phyloP scores from a whole-genome alignment of 441 rosid genomes.

The Pelargonium australe region DNA sequence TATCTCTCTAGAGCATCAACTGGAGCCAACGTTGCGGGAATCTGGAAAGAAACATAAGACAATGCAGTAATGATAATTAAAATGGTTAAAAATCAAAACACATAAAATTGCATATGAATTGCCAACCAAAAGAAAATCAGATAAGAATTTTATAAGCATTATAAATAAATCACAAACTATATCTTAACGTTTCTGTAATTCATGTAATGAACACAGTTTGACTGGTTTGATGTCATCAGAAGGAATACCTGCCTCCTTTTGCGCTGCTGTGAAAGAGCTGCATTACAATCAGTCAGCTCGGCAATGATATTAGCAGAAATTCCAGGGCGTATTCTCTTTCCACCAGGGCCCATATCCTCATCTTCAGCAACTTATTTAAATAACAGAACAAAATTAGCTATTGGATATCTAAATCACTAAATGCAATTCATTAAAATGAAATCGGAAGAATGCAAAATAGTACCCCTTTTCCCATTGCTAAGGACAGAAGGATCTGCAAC shows the following conservation, averaged over 20 bases:
- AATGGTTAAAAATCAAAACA: background rate
- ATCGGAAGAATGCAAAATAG: conserved; percentile 12
- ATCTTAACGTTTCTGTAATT: background rate
- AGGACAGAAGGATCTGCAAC: conserved; percentile 44
- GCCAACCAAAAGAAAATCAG: too few relatives aligned
- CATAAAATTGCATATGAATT: too few relatives aligned
- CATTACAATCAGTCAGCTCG: conserved; percentile 82
- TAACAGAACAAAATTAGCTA: conserved; percentile 21
- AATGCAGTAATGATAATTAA: background rate
- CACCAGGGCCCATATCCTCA: conserved; percentile 57
- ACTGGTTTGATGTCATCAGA: background rate
- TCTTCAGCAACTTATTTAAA: conserved; percentile 47
- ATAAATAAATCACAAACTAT: background rate
- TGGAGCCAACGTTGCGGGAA: conserved; percentile 68
- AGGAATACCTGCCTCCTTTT: conserved; percentile 80
- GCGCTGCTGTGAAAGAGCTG: conserved; percentile 84
- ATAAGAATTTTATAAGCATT: background rate
- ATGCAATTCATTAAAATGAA: background rate
- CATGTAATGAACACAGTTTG: background rate
- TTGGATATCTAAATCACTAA: conserved; percentile 10
- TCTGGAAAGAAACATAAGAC: conserved; percentile 33
- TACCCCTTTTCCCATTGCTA: conserved; percentile 92
- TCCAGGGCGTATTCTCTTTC: conserved; percentile 70
- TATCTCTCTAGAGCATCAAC: conserved; percentile 63
- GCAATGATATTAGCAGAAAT: conserved; percentile 55